Percentiles rank a stretch among this genome's conserved stretches.
These are phyloP conservation scores for Coniochaeta prunicola DNA, from an alignment of 2,329 filamentous ascomycete species.

Conservation along the genomic window DNA sequence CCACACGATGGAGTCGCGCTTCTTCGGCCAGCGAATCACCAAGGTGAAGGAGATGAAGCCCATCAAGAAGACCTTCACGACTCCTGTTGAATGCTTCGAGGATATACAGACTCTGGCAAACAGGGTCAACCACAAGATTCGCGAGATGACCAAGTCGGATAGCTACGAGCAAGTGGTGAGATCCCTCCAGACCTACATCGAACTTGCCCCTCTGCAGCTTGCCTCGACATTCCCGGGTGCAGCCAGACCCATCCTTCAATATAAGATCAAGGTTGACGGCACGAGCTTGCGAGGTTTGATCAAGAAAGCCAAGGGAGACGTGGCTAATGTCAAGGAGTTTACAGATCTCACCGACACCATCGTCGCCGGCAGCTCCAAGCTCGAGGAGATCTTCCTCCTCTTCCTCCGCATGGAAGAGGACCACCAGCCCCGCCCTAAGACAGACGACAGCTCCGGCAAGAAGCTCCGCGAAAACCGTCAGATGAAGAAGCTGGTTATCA, in stretches of 20 bases:
- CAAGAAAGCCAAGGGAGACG: constrained; percentile 5
- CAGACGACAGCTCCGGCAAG: constrained; percentile 1
- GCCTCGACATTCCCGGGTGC: constrained; percentile 14
- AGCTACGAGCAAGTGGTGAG: constrained; percentile 12
- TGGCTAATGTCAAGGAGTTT: constrained; percentile 9
- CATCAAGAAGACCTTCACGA: constrained; percentile 9
- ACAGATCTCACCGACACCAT: constrained; percentile 9
- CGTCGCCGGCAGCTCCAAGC: constrained; percentile 9
- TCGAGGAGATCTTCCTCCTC: constrained; percentile 8
- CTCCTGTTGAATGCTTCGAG: constrained; percentile 20
- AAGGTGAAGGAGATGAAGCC: constrained; percentile 10
- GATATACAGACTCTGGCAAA: constrained; percentile 19
- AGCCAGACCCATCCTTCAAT: constrained; percentile 51
- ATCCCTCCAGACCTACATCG: constrained; percentile 10
- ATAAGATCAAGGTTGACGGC: constrained; percentile 65
- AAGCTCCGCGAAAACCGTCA: background rate
- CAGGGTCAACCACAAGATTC: constrained; percentile 3
- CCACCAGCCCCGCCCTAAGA: constrained; percentile 4
- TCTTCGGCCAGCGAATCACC: constrained; percentile 13
- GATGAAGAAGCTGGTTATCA: constrained; percentile 15
- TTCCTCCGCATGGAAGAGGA: constrained; percentile 11
- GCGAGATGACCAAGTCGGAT: background rate
- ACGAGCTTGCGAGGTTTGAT: constrained; percentile 37
- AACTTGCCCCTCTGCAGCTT: constrained; percentile 12
- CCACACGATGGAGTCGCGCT: constrained; percentile 12